Conservation (phyloP, 2,329 filamentous ascomycete species). For the Dactylellina parvicollis region DNA sequence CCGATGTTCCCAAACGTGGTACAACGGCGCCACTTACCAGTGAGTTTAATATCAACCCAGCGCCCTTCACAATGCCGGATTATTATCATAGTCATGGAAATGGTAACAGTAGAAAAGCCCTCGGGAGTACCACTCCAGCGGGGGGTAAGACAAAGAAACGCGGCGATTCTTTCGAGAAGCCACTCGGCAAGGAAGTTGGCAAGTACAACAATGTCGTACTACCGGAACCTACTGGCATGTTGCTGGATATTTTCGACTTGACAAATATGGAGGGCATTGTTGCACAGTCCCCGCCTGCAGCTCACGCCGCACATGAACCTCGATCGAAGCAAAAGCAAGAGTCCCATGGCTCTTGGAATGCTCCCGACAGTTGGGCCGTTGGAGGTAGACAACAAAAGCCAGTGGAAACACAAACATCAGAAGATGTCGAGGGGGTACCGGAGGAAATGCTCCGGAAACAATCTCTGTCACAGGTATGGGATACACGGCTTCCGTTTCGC, state of each 20-base stretch:
- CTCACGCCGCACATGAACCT: constrained; percentile 68
- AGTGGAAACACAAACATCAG: constrained; percentile 22
- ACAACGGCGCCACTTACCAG: constrained; percentile 46
- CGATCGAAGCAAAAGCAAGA: constrained; percentile 17
- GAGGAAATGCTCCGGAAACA: constrained; percentile 55
- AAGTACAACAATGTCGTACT: constrained; percentile 65
- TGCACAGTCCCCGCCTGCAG: constrained; percentile 75
- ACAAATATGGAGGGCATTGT: constrained; percentile 92
- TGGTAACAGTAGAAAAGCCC: constrained; percentile 50
- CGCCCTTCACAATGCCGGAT: constrained; percentile 44
- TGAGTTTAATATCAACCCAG: constrained; percentile 53
- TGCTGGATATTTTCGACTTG: constrained; percentile 62
- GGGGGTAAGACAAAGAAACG: constrained; percentile 45
- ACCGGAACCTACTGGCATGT: constrained; percentile 74
- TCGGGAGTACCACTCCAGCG: constrained; percentile 36
- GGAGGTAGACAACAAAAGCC: constrained; percentile 75
- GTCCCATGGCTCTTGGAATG: constrained; percentile 74
- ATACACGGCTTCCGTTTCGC: not conserved
- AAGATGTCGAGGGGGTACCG: constrained; percentile 52
- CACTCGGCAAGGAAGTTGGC: constrained; percentile 29
- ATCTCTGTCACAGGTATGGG: constrained; percentile 55
- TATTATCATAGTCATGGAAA: constrained; percentile 46
- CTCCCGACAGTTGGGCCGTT: constrained; percentile 96
- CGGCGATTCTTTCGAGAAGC: constrained; percentile 46
- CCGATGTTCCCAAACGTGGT: constrained; percentile 45